Evolutionary conservation across 306 rosid species (phyloP).

Genomic region (Casuarina equisetifolia): DNA sequence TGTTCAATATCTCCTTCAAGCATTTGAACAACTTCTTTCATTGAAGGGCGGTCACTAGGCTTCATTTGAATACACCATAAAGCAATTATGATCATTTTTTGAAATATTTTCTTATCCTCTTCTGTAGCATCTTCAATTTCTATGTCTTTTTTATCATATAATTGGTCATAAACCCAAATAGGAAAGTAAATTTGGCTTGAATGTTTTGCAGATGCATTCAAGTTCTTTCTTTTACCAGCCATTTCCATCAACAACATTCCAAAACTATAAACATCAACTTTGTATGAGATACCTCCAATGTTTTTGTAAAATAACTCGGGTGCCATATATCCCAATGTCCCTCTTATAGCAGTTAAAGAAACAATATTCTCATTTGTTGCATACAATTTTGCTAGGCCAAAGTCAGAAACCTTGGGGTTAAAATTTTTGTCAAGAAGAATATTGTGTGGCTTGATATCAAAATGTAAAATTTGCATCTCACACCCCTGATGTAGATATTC

Average conservation of each 20-base stretch:
- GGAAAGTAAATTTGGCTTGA: slow-evolving; percentile 36
- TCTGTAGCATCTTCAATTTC: slow-evolving; percentile 4
- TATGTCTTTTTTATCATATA: not conserved
- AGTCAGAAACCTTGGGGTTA: slow-evolving; percentile 25
- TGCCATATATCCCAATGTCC: slow-evolving; percentile 29
- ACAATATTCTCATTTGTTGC: not conserved
- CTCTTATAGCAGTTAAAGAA: slow-evolving; percentile 17
- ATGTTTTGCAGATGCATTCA: slow-evolving; percentile 16
- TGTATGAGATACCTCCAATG: slow-evolving; percentile 13
- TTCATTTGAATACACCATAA: slow-evolving; percentile 44
- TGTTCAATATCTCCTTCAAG: slow-evolving; percentile 22
- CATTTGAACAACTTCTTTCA: slow-evolving; percentile 35
- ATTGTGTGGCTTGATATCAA: slow-evolving; percentile 29
- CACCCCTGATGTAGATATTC: slow-evolving; percentile 27
- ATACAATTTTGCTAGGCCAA: slow-evolving; percentile 30
- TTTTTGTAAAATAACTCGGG: slow-evolving; percentile 19
- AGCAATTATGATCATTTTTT: slow-evolving; percentile 32
- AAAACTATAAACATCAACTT: slow-evolving; percentile 24
- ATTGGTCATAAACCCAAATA: slow-evolving; percentile 17
- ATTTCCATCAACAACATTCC: slow-evolving; percentile 30
- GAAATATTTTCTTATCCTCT: slow-evolving; percentile 2
- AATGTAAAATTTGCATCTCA: slow-evolving; percentile 26
- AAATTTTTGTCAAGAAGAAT: slow-evolving; percentile 13
- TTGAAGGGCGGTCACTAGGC: slow-evolving; percentile 35
- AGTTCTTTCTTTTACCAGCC: slow-evolving; percentile 16